Percentiles rank a stretch among this genome's conserved stretches.
These are phyloP conservation scores for Fusarium sp. DNA, from an alignment of 2,329 filamentous ascomycete species.

Conservation along the genomic window DNA sequence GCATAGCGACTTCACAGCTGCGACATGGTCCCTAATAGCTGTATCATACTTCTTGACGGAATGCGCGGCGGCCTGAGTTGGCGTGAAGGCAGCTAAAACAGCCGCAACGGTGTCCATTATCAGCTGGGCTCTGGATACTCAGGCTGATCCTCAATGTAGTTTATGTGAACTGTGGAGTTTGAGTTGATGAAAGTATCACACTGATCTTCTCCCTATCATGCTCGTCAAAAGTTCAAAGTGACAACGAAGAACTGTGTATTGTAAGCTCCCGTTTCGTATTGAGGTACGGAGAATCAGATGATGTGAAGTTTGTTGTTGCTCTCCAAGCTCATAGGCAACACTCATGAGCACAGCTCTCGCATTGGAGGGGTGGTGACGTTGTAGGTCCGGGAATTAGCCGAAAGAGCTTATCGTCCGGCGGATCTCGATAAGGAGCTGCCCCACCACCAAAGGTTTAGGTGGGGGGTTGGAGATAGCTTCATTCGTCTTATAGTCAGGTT, in stretches of 20 bases:
- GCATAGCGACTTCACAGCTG: conserved; percentile 53
- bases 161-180: conserved; percentile 25
- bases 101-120: conserved; percentile 49
- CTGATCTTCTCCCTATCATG: conserved; percentile 17
- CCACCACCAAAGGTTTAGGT: conserved; percentile 13
- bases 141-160: not conserved
- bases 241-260: not conserved
- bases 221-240: not conserved
- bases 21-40: conserved; percentile 53
- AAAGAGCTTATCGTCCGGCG: conserved; percentile 7
- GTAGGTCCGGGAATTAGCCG: conserved; percentile 35
- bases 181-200: conserved; percentile 13
- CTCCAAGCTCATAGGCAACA: conserved; percentile 35
- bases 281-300: not conserved
- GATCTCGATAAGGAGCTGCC: conserved; percentile 28
- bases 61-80: conserved; percentile 44
- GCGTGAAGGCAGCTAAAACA: conserved; percentile 58
- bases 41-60: conserved; percentile 54
- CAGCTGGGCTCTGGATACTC: not conserved
- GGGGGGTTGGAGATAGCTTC: conserved; percentile 22
- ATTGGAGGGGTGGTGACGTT: conserved; percentile 39
- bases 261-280: not conserved
- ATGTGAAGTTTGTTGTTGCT: conserved; percentile 15
- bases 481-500: not conserved
- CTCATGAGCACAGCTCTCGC: conserved; percentile 35